phyloP scores from a whole-genome alignment of 192 early-diverging fungal species.

The Chytriomyces sp. region DNA sequence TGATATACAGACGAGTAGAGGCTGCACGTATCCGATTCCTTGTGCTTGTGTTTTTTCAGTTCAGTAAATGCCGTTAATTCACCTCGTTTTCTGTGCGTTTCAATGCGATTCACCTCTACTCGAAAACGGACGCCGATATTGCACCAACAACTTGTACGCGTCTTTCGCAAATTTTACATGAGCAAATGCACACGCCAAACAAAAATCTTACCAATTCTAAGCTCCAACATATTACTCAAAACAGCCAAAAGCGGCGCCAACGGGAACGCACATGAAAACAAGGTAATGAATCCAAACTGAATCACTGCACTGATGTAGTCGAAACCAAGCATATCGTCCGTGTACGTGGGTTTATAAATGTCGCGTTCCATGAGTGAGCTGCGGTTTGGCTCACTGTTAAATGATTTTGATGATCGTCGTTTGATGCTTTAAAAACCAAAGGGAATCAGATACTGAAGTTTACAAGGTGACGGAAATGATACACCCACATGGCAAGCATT shows the following conservation, averaged over 20 bases:
- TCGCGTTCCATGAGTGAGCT: neutral
- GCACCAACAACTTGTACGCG: constrained; percentile 37
- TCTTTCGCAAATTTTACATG: constrained; percentile 18
- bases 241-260: constrained; percentile 70
- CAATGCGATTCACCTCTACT: constrained; percentile 26
- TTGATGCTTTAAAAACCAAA: neutral
- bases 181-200: neutral
- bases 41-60: no score
- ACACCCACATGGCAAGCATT: constrained; percentile 47
- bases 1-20: constrained; percentile 4
- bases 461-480: neutral
- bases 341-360: constrained; percentile 3
- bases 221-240: constrained; percentile 64
- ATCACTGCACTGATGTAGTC: constrained; percentile 45
- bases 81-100: neutral
- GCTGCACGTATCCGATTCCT: constrained; percentile 13
- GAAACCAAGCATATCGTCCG: constrained; percentile 12
- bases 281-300: constrained; percentile 73
- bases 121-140: constrained; percentile 42
- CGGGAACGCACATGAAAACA: constrained; percentile 73
- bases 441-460: no score
- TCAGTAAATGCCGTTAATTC: neutral
- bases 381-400: neutral
- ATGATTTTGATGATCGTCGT: neutral
- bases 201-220: constrained; percentile 56